Conservation (phyloP, 208 protist genomes). For the Acanthamoeba healyi region DNA sequence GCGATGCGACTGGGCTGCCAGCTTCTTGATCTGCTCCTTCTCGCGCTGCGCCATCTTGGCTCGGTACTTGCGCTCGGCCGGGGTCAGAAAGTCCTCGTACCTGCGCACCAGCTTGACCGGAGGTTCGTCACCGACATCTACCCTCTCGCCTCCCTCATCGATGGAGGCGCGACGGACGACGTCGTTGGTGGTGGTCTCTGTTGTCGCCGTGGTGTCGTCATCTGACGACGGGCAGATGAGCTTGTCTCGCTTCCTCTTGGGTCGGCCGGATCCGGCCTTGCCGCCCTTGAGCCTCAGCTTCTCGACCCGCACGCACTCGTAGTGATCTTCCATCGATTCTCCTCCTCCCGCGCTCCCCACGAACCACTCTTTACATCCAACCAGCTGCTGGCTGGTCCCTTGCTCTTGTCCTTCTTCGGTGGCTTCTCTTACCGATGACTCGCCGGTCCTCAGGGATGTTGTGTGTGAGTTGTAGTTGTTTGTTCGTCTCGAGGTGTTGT, state of each 20-base stretch:
- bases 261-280: neutral
- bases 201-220: neutral
- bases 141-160: neutral
- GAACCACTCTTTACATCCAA: neutral
- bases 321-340: neutral
- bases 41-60: neutral
- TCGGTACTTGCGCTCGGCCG: constrained; percentile 1
- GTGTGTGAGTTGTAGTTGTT: neutral
- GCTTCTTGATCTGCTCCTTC: constrained; percentile 22
- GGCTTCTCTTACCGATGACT: neutral
- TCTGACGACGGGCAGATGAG: neutral
- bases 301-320: neutral
- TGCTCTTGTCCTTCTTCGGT: neutral
- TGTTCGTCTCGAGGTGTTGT: neutral
- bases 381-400: too few species aligned
- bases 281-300: constrained; percentile 3
- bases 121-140: neutral
- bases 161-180: neutral
- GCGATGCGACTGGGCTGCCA: constrained; percentile 25
- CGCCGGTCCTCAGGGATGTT: neutral
- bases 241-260: neutral
- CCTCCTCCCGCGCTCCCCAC: neutral
- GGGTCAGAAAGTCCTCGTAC: constrained; percentile 13
- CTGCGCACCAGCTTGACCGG: neutral
- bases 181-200: neutral